Evolutionary conservation across 2,329 filamentous ascomycete genomes (phyloP), one percentile per base, ranked within the genome.

Genomic region (Sporothrix brasiliensis): DNA sequence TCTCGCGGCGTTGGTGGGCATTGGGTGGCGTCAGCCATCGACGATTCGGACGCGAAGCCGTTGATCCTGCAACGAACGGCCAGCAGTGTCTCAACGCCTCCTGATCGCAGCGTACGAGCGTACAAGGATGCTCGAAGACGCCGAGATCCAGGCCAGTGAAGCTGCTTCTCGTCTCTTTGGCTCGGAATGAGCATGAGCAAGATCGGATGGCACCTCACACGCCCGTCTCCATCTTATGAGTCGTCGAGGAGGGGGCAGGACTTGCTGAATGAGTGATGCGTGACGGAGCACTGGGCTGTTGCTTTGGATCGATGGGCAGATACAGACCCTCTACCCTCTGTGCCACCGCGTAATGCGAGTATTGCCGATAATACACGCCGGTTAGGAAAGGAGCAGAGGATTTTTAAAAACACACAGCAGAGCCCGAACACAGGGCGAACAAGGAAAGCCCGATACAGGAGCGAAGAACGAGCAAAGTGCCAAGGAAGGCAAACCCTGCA

Each of bases 271-370:
- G 58, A 44, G 58, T 16, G 13, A 27, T 27, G 58, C 50, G 61
- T 7, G 44, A 65, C 61, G 61, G 44, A 11, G 16, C 44, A 49
- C 61, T 21, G 44, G n/a, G 27, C 16, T 13, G 16, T 21, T 24
- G 34, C 9, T n/a, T 30, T 16, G 27, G 44, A 50, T 50, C 21
- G 39, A 47, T 24, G 7, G 58, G 47, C n/a, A 44, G 58, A 16
- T 14, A 41, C 19, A 44, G 7, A 65, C n/a, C n/a, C n/a, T n/a
- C n/a, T 41, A 49, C 24, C 44, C 44, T 30, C 41, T 34, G 61
- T 65, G 14, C 44, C 44, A 65, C 61, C 16, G 47, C 60, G 24
- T 34, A 47, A 65, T 65, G 44, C 41, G 5, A 30, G 14, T n/a
- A 30, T 49, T 19, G 19, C 56, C 56, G 4, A 24, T 34, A 16